phyloP scores from a whole-genome alignment of 352 stramenopile genomes.

The Globisporangium acanthophoron region DNA sequence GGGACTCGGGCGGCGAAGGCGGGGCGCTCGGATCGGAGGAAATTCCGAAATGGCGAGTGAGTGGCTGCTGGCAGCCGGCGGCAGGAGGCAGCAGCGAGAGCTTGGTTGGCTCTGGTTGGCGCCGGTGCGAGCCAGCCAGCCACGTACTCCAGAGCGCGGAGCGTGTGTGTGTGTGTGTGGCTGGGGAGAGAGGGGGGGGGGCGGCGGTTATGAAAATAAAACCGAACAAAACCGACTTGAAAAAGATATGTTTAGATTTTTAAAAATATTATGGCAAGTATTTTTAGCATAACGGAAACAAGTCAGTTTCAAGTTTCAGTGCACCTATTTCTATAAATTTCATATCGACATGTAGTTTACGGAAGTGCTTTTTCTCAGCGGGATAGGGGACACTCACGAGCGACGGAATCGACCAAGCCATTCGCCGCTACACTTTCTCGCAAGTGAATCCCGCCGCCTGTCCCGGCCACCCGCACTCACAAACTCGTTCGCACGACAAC shows the following conservation, averaged over 20 bases:
- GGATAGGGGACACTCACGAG: too few species aligned
- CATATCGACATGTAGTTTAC: not conserved
- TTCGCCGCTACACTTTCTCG: too few species aligned
- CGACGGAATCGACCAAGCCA: too few species aligned
- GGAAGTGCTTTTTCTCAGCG: too few species aligned
- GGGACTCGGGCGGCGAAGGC: slow-evolving; percentile 9
- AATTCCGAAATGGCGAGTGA: slow-evolving; percentile 70
- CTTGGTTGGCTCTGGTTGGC: not conserved
- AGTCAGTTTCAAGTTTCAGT: not conserved
- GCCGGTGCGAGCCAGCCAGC: not conserved
- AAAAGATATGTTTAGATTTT: not conserved
- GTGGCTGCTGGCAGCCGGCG: not conserved
- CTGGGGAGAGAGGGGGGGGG: not conserved
- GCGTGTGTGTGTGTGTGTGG: not conserved
- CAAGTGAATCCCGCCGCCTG: too few species aligned
- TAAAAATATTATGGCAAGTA: not conserved
- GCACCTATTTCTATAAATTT: not conserved
- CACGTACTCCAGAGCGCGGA: not conserved
- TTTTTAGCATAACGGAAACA: not conserved
- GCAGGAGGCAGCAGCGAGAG: not conserved
- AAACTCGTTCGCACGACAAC: too few species aligned
- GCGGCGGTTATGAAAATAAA: too few species aligned
- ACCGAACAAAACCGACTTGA: too few species aligned
- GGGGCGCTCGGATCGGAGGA: slow-evolving; percentile 36
- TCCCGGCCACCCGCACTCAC: too few species aligned